Conservation (phyloP, 140 eudicot species). For the Bidens hawaiensis region DNA sequence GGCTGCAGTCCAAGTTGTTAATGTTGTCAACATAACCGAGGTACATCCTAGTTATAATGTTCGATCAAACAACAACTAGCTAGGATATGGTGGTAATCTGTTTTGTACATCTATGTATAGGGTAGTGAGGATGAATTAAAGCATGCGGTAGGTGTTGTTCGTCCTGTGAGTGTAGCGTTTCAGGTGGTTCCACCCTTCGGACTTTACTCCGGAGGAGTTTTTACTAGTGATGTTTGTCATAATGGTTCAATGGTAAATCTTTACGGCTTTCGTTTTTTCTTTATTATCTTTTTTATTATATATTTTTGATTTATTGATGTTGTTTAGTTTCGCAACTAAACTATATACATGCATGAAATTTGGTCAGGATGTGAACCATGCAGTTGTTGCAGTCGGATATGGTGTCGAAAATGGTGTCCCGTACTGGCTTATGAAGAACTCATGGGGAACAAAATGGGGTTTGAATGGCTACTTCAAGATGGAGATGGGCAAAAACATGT, state of each 20-base stretch:
- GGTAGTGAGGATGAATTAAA: conserved; percentile 96
- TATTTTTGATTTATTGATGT: no score
- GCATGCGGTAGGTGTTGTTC: conserved; percentile 83
- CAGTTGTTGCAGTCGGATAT: conserved; percentile 98
- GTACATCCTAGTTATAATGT: no score
- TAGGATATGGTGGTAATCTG: neutral
- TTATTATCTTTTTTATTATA: no score
- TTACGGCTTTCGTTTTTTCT: neutral
- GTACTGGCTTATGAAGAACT: conserved; percentile 93
- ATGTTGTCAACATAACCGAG: conserved; percentile 82
- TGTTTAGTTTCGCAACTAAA: no score
- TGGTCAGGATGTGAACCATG: conserved; percentile 93
- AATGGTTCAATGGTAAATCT: conserved; percentile 59
- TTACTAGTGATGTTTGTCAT: conserved; percentile 74
- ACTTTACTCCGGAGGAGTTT: conserved; percentile 79
- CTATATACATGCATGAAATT: neutral
- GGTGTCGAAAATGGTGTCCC: conserved; percentile 86
- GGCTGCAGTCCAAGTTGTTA: conserved; percentile 55
- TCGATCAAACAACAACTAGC: no score
- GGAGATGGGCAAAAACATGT: conserved; percentile 99
- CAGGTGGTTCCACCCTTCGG: conserved; percentile 54
- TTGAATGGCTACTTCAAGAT: conserved; percentile 80
- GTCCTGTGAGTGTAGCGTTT: conserved; percentile 96
- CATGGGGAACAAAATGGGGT: conserved; percentile 98
- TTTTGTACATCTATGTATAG: conserved; percentile 25